Conservation (phyloP, 2,329 filamentous ascomycete genomes). For the Stagonosporopsis tanaceti region DNA sequence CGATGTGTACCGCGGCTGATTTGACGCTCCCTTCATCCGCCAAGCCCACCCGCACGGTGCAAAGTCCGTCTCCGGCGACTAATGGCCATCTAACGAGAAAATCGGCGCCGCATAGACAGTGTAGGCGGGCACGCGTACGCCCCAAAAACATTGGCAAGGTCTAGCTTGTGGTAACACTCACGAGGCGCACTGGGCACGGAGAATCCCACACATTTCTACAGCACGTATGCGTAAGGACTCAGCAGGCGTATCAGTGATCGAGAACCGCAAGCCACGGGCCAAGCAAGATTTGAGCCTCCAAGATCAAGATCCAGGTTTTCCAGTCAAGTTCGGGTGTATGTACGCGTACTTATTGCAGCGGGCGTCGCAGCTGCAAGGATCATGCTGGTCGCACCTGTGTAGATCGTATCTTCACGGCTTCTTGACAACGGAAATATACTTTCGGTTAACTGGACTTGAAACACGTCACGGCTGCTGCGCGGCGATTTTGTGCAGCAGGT, state of each 20-base stretch:
- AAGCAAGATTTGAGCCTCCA: neutral
- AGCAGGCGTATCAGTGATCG: no score
- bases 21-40: neutral
- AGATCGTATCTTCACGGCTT: neutral
- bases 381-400: neutral
- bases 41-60: neutral
- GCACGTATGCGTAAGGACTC: no score
- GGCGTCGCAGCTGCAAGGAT: neutral
- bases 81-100: neutral
- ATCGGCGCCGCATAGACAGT: neutral
- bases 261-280: no score
- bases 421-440: neutral
- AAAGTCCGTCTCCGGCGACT: neutral
- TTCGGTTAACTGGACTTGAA: neutral
- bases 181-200: neutral
- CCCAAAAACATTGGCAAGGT: neutral
- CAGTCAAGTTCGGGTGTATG: neutral
- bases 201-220: no score
- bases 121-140: neutral
- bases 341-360: neutral
- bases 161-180: neutral
- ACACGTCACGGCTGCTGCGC: neutral
- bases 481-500: neutral
- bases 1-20: no score
- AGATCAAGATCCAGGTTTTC: neutral